Evolutionary conservation across 2,329 filamentous ascomycete species (phyloP).

Genomic region (Cladophialophora yegresii): DNA sequence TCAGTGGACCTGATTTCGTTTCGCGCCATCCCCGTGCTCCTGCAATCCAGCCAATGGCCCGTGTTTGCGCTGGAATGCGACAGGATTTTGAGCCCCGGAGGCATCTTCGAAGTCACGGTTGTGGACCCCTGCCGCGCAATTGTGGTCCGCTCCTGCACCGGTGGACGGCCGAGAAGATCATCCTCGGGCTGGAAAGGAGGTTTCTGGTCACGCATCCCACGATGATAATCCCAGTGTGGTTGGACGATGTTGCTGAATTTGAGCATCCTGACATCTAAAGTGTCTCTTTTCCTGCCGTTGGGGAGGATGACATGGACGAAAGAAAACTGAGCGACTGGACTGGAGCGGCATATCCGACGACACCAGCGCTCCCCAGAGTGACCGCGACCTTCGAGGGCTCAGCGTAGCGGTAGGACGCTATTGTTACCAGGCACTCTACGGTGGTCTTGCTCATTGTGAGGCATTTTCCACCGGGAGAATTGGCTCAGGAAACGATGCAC

Average conservation of each 20-base stretch:
- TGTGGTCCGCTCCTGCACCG: background rate
- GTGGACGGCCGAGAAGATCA: background rate
- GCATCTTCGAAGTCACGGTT: background rate
- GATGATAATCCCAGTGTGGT: background rate
- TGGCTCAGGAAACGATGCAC: background rate
- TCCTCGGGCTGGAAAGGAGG: background rate
- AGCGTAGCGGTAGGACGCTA: background rate
- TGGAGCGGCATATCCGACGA: background rate
- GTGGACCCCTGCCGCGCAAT: background rate
- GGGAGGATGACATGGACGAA: background rate
- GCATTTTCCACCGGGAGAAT: background rate
- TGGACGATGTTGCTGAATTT: slow-evolving; percentile 1
- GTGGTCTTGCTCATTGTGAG: background rate
- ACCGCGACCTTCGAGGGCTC: background rate
- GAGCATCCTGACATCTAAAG: background rate
- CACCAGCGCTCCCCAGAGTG: background rate
- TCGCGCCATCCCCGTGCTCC: background rate
- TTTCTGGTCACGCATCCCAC: slow-evolving; percentile 1
- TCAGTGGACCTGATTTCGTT: background rate
- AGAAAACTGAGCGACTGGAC: background rate
- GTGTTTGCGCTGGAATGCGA: background rate
- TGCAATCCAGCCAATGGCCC: slow-evolving; percentile 1
- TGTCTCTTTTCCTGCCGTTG: background rate
- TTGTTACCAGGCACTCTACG: slow-evolving; percentile 1
- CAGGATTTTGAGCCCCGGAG: background rate